Base-by-base conservation (phyloP, 2,329 filamentous ascomycete species). In the Cladosporium austrohemisphaericum region DNA sequence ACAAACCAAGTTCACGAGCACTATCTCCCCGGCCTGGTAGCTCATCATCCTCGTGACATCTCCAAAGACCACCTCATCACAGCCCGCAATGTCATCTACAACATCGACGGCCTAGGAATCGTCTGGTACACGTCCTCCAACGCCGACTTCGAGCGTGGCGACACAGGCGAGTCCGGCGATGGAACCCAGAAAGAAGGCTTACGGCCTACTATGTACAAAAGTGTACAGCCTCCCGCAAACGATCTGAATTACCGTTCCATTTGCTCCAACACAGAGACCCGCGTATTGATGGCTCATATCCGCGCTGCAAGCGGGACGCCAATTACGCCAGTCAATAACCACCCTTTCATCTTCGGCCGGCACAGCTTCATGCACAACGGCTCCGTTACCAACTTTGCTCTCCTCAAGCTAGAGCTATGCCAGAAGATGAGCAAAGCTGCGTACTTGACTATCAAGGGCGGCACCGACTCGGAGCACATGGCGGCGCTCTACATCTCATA, bases 341-440 rank as follows among this genome's bases (percentile, higher is more conserved):
- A 80, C 52, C 77, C 77, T 4, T 80, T 79, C 59, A 68, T 74
- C 23, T 79, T 79, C 45, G 76, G 77, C 11, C 66, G 76, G 29
- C 74, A 78, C 53, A 67, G 68, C 7, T 75, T 79, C 59, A 79
- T 80, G 77, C 77, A 80, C 65, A 79, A 79, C 56, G 77, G 77
- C 2, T 70, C 70, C 13, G 68, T 78, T 26, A 69, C 70, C 9
- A 63, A 72, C 53, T 79, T 79, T 58, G 55, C 64, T 2, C 53
- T 61, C 6, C 74, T 79, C 41, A 70, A 74, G 23, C 69, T 75
- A 7, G 68, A 71, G 19, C 61, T 79, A 52, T 71, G 67, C 10
- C 63, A 68, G 16, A 60, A 72, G 5, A 64, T 80, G 53, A 68
- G 65, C 31, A 70, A 71, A 23, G 74, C 76, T 41, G 68, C 71